Percentiles rank a stretch among this genome's conserved stretches.
These are phyloP conservation scores for Zanthoxylum bungeanum DNA, from an alignment of 345 rosid genomes.

Conservation along the genomic window DNA sequence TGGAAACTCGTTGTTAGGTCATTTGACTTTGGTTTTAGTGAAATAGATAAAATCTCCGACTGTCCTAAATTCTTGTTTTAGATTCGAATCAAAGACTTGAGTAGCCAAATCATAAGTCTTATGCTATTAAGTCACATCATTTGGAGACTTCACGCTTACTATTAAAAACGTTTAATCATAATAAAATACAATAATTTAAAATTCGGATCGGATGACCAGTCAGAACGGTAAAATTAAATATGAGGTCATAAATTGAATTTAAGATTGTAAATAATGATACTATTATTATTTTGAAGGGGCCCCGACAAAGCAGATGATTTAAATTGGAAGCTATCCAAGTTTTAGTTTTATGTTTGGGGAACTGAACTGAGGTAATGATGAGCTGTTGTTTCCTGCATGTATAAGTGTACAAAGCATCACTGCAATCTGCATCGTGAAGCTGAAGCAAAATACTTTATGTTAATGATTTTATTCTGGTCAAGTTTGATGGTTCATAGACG, in stretches of 20 bases:
- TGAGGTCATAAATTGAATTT: background rate
- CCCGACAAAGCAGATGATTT: background rate
- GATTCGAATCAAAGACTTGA: too few relatives aligned
- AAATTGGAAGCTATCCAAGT: background rate
- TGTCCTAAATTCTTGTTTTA: too few relatives aligned
- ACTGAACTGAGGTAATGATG: constrained; percentile 8
- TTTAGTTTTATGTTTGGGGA: background rate
- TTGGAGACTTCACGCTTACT: too few relatives aligned
- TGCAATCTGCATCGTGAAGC: background rate
- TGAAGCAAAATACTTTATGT: background rate
- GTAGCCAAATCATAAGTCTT: too few relatives aligned
- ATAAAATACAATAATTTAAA: too few relatives aligned
- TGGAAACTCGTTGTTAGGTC: too few relatives aligned
- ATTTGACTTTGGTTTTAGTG: too few relatives aligned
- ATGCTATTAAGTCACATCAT: too few relatives aligned
- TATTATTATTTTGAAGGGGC: background rate
- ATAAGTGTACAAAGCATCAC: background rate
- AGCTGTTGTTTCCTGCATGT: background rate
- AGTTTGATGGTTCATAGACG: background rate
- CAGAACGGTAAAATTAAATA: too few relatives aligned
- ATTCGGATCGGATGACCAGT: too few relatives aligned
- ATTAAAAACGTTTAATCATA: too few relatives aligned
- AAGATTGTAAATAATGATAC: background rate
- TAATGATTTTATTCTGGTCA: background rate
- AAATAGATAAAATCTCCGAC: too few relatives aligned